Conservation (phyloP, 2,329 filamentous ascomycete genomes). For the Emmonsia crescens region DNA sequence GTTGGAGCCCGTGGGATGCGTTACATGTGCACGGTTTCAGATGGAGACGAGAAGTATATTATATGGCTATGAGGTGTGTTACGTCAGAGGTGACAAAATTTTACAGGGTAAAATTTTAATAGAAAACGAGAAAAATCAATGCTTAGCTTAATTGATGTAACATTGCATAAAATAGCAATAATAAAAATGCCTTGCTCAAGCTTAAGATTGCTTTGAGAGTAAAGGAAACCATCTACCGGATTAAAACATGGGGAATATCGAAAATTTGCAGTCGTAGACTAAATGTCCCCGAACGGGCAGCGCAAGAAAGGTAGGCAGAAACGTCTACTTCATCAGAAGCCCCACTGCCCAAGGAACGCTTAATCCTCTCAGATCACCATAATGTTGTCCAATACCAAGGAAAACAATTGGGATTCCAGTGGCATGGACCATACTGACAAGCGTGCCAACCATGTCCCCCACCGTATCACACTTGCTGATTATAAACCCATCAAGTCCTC, state of each 20-base stretch:
- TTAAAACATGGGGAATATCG: neutral
- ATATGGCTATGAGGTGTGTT: neutral
- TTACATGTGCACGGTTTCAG: no score
- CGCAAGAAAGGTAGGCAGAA: neutral
- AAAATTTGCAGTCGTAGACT: neutral
- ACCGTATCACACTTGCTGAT: slow-evolving; percentile 98
- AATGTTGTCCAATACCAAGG: slow-evolving; percentile 62
- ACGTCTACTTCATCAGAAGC: slow-evolving; percentile 43
- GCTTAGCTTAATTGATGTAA: no score
- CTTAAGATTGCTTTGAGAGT: neutral
- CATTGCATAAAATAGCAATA: no score
- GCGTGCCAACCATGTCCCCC: slow-evolving; percentile 93
- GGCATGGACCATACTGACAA: slow-evolving; percentile 95
- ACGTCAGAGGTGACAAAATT: no score
- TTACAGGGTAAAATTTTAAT: no score
- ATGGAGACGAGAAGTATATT: neutral
- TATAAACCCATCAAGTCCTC: slow-evolving; percentile 88
- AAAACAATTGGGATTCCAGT: slow-evolving; percentile 95
- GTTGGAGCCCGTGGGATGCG: neutral
- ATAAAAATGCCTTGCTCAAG: neutral
- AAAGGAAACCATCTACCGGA: neutral
- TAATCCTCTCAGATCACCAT: slow-evolving; percentile 52
- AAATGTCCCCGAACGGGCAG: neutral
- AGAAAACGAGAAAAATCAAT: no score
- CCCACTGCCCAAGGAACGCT: slow-evolving; percentile 55